These are phyloP conservation scores for Citrus sp. DNA, from an alignment of 345 rosid species.

Conservation along the genomic window DNA sequence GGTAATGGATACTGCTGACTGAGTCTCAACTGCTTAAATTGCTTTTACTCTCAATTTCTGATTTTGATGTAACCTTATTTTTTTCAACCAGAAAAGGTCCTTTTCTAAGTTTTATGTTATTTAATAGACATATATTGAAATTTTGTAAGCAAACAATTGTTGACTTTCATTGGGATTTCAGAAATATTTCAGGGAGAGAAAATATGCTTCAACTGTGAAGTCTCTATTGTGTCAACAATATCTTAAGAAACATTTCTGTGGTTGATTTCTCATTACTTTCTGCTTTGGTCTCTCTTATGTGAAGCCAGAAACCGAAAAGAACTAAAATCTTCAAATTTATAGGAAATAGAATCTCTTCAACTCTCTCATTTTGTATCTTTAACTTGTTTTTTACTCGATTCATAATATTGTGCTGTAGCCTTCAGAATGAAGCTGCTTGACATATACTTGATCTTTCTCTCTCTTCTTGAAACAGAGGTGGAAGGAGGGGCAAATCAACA, in stretches of 20 bases:
- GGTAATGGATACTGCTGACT: not conserved
- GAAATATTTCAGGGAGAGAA: not conserved
- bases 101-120: not conserved
- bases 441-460: not conserved
- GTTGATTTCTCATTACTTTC: not conserved
- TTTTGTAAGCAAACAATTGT: not conserved
- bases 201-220: not conserved
- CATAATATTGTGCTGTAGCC: not conserved
- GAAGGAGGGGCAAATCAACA: not conserved
- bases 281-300: not conserved
- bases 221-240: not conserved
- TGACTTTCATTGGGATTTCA: not conserved
- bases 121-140: not conserved
- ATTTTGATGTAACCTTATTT: not conserved
- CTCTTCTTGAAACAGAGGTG: not conserved
- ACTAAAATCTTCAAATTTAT: too few relatives aligned
- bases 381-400: too few relatives aligned
- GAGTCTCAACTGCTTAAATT: not conserved
- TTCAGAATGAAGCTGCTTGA: not conserved
- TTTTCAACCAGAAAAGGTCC: not conserved
- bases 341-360: not conserved
- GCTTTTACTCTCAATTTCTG: slow-evolving; percentile 1
- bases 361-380: not conserved
- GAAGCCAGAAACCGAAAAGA: not conserved
- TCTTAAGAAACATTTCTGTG: not conserved